Percentiles rank a stretch among this genome's conserved stretches.
phyloP scores from a whole-genome alignment of 106 monocot genomes.

The Amphibolis antarctica region DNA sequence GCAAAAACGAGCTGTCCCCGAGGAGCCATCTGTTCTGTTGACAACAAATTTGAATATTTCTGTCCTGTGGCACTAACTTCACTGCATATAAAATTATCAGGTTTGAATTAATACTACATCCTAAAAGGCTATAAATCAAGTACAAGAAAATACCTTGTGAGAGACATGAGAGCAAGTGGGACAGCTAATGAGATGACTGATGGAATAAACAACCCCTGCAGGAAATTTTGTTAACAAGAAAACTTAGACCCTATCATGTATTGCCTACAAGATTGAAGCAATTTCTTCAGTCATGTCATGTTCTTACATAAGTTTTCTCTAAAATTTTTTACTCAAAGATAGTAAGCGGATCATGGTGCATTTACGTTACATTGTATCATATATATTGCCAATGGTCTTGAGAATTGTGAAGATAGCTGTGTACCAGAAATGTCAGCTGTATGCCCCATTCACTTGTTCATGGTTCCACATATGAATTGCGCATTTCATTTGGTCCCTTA shows the following conservation, averaged over 20 bases:
- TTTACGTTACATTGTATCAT: too few relatives aligned
- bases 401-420: too few relatives aligned
- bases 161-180: conserved; percentile 90
- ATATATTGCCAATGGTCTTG: too few relatives aligned
- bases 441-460: too few relatives aligned
- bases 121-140: not conserved
- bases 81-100: conserved; percentile 26
- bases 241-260: not conserved
- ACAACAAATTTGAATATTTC: conserved; percentile 37
- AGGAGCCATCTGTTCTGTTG: conserved; percentile 96
- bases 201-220: conserved; percentile 75
- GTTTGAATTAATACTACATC: not conserved
- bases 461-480: too few relatives aligned
- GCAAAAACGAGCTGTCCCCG: conserved; percentile 86
- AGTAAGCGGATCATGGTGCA: too few relatives aligned
- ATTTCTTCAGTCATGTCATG: not conserved
- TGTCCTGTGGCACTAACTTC: conserved; percentile 59
- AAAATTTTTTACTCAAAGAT: not conserved
- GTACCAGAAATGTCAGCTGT: too few relatives aligned
- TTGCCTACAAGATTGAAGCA: not conserved
- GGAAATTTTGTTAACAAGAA: not conserved
- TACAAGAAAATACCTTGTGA: conserved; percentile 58
- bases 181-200: conserved; percentile 80
- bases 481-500: too few relatives aligned
- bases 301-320: not conserved